Base-by-base conservation (phyloP, 129 eudicot species). In the Gnaphalium uliginosum region DNA sequence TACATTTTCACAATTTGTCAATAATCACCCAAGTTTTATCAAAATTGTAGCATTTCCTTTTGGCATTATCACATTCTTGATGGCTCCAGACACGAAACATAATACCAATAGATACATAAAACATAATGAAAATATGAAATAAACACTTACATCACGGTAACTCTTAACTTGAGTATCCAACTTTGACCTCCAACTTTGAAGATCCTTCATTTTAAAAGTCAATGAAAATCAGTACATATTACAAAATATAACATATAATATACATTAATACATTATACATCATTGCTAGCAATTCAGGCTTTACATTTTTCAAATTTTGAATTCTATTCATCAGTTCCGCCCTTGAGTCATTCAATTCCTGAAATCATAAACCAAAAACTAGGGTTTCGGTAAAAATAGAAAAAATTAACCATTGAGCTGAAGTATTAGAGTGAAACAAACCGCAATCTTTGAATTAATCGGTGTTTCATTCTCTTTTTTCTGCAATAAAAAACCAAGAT, bases 181-280 rank as follows among this genome's bases (percentile, higher is more conserved):
- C 83, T 89, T 92, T 43, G 89, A 85, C 77, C 98, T 86, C 98
- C 98, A 92, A 62, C 81, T 82, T 82, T 92, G 96, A 79, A 92
- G 86, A 86, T 92, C 98, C 96, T 92, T 53, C 75, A 39, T 39
- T 19, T 27, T 29, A 46, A 64, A 30, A 3, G 1, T 17, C 39
- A 73, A 73, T 39, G n/a, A 72, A n/a, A 62, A 46, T 46, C 53
- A 14, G n/a, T 14, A 14, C 53, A 46, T 4, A 14, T 13, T 13
- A 13, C 53, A 46, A 46, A 46, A 14, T 14, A 2, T 46, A 46
- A 3, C 4, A 46, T 46, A 13, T 11, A 13, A 46, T 14, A 46
- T 14, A 46, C 53, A 46, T n/a, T n/a, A n/a, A n/a, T n/a, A n/a
- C n/a, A 14, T 46, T 46, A 46, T 14, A 4, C 18, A 14, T 46